A percentile compares a stretch with the other conserved stretches of the same genome.
Conservation (phyloP, 306 rosid genomes). For the Glycyrrhiza uralensis region DNA sequence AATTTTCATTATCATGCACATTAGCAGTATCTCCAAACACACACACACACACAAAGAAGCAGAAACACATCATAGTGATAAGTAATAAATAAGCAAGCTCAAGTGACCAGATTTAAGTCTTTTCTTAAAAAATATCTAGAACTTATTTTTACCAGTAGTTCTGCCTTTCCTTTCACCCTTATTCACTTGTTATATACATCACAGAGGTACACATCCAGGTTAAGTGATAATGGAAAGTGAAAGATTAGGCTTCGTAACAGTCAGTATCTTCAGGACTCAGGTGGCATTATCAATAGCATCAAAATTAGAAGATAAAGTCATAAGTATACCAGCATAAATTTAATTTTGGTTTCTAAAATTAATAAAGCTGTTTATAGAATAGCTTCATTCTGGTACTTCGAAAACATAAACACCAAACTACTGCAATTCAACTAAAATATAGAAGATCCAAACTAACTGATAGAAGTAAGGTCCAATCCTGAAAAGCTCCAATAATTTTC, state of each 20-base stretch:
- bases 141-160: background rate
- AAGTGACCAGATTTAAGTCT: background rate
- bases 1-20: background rate
- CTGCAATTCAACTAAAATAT: background rate
- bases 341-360: background rate
- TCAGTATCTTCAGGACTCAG: background rate
- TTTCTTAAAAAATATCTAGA: background rate
- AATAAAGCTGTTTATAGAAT: background rate
- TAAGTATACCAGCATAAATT: background rate
- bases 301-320: background rate
- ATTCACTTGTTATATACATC: conserved; percentile 5
- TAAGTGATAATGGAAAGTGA: background rate
- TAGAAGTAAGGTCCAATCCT: background rate
- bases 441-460: background rate
- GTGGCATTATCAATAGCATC: background rate
- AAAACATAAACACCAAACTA: background rate
- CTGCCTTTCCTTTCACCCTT: background rate
- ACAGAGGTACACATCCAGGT: background rate
- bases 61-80: background rate
- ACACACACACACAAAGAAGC: too few species aligned
- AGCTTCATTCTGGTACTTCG: background rate
- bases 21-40: background rate
- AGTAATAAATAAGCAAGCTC: background rate
- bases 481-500: background rate
- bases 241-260: background rate